Evolutionary conservation across 331 rosid genomes (phyloP).

Genomic region (Cydonia oblonga): DNA sequence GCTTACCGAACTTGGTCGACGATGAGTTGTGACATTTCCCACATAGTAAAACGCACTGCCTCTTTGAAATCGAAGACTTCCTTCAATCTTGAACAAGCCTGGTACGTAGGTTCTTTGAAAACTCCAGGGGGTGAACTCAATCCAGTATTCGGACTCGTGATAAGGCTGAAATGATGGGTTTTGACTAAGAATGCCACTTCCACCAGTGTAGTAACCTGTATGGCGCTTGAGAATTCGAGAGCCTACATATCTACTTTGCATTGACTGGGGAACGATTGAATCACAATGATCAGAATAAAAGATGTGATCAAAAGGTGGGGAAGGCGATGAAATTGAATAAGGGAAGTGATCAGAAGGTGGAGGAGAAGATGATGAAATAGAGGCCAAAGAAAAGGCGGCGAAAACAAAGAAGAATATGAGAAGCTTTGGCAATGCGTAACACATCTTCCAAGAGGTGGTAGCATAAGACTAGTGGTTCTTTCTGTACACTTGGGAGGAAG

Average conservation of each 20-base stretch:
- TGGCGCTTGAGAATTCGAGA: neutral
- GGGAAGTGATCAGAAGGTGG: neutral
- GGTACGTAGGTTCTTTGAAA: slow-evolving; percentile 3
- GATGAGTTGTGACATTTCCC: neutral
- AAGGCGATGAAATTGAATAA: slow-evolving; percentile 11
- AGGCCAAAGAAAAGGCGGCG: slow-evolving; percentile 1
- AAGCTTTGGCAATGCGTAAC: neutral
- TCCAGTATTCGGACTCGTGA: neutral
- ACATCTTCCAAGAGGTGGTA: neutral
- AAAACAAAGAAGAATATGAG: slow-evolving; percentile 9
- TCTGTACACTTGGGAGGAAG: neutral
- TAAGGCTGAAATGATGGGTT: neutral
- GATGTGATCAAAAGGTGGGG: neutral
- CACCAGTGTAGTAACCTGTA: neutral
- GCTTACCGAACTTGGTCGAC: neutral
- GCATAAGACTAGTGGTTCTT: neutral
- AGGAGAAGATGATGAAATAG: slow-evolving; percentile 1
- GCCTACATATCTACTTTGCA: neutral
- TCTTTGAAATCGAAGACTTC: slow-evolving; percentile 6
- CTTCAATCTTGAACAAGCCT: slow-evolving; percentile 27
- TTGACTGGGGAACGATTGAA: slow-evolving; percentile 16
- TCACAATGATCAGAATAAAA: slow-evolving; percentile 30
- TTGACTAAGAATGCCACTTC: neutral
- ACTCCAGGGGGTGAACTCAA: neutral
- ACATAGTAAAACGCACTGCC: neutral